These are phyloP conservation scores for Cryoendolithus antarcticus DNA, from an alignment of 2,329 filamentous ascomycete genomes.

Conservation along the genomic window DNA sequence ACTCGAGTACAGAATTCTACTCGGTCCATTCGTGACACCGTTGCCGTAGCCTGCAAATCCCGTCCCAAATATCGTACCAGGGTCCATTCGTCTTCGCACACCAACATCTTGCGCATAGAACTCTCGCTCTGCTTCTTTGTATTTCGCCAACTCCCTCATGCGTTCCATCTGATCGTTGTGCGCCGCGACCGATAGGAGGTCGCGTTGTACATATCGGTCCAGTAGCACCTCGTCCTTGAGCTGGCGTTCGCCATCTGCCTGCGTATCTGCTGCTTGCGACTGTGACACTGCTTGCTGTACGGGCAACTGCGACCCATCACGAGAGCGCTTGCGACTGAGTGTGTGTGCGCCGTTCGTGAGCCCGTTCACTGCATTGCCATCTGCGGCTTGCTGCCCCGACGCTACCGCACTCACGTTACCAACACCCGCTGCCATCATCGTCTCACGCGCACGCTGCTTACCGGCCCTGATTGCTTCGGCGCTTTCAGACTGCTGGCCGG, in stretches of 20 bases:
- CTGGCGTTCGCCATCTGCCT: slow-evolving; percentile 9
- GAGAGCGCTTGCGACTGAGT: slow-evolving; percentile 44
- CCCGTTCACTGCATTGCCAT: slow-evolving; percentile 10
- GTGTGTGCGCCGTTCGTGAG: slow-evolving; percentile 36
- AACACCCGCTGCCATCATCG: slow-evolving; percentile 41
- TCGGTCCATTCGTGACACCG: slow-evolving; percentile 56
- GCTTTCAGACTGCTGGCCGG: slow-evolving; percentile 2
- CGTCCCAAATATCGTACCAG: slow-evolving; percentile 48
- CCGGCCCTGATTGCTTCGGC: slow-evolving; percentile 42
- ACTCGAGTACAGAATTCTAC: slow-evolving; percentile 64
- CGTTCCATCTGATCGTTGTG: slow-evolving; percentile 35
- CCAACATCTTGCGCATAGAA: slow-evolving; percentile 55
- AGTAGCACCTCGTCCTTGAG: slow-evolving; percentile 31
- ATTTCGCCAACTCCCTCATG: slow-evolving; percentile 37
- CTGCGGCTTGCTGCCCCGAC: slow-evolving; percentile 11
- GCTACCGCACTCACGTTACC: slow-evolving; percentile 13
- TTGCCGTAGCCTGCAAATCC: slow-evolving; percentile 89
- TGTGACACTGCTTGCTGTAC: slow-evolving; percentile 17
- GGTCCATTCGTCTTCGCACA: slow-evolving; percentile 44
- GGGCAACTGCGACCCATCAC: slow-evolving; percentile 44
- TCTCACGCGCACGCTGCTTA: slow-evolving; percentile 48
- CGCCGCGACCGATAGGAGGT: slow-evolving; percentile 46
- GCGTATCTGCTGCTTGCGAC: slow-evolving; percentile 2
- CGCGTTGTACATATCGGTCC: slow-evolving; percentile 53
- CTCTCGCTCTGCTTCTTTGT: slow-evolving; percentile 54